phyloP scores from a whole-genome alignment of 1,139 yeast species.

The Arxiozyma slooffiae region DNA sequence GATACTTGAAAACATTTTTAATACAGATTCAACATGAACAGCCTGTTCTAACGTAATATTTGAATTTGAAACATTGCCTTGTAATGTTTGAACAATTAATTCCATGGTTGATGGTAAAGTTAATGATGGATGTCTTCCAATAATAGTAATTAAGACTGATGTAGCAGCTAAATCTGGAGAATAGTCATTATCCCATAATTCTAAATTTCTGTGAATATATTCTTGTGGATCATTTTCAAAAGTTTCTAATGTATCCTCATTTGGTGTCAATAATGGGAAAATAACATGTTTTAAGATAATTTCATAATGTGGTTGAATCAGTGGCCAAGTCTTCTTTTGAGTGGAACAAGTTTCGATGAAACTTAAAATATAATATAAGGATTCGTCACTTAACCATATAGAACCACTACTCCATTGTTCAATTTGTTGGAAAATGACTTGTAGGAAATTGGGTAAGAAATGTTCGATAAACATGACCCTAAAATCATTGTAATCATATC shows the following conservation, averaged over 20 bases:
- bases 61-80: conserved; percentile 27
- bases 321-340: conserved; percentile 59
- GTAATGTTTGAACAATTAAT: conserved; percentile 52
- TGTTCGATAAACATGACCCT: conserved; percentile 39
- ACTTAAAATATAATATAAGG: conserved; percentile 56
- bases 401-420: conserved; percentile 60
- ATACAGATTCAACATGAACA: conserved; percentile 66
- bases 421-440: conserved; percentile 53
- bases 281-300: conserved; percentile 61
- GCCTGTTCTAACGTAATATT: conserved; percentile 44
- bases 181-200: conserved; percentile 48
- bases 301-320: conserved; percentile 61
- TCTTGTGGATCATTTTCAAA: conserved; percentile 89
- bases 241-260: conserved; percentile 57
- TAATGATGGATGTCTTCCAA: conserved; percentile 52
- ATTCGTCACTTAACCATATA: conserved; percentile 61
- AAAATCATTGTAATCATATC: conserved; percentile 45
- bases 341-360: conserved; percentile 64
- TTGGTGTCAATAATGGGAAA: conserved; percentile 69
- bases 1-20: conserved; percentile 68
- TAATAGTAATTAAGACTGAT: conserved; percentile 53
- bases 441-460: conserved; percentile 66
- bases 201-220: conserved; percentile 72
- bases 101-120: conserved; percentile 56
- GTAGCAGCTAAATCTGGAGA: conserved; percentile 65